A percentile compares a stretch with the other conserved stretches of the same genome.
phyloP scores from a whole-genome alignment of 139 green algal genomes.

The Parachlorella kessleri region DNA sequence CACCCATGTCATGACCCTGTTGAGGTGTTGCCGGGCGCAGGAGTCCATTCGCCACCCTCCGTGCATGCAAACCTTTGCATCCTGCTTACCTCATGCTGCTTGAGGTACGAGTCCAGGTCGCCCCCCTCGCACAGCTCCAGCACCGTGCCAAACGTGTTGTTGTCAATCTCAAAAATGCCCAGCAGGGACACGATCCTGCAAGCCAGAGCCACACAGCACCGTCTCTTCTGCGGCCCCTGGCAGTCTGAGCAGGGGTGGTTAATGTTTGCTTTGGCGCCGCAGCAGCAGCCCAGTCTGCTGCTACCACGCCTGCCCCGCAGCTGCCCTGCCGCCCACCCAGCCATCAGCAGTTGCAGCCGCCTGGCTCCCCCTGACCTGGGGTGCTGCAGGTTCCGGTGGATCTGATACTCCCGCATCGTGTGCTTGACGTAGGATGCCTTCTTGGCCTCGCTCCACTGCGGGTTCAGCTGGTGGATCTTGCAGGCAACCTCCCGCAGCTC shows the following conservation, averaged over 20 bases:
- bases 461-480: slow-evolving; percentile 90
- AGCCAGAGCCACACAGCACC: not conserved
- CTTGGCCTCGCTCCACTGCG: slow-evolving; percentile 73
- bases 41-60: too few relatives aligned
- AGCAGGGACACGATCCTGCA: slow-evolving; percentile 75
- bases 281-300: too few relatives aligned
- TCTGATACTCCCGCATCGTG: slow-evolving; percentile 90
- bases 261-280: too few relatives aligned
- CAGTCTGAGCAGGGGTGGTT: too few relatives aligned
- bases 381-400: slow-evolving; percentile 82
- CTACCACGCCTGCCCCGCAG: too few relatives aligned
- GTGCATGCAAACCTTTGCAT: too few relatives aligned
- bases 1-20: too few relatives aligned
- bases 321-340: not conserved
- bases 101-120: slow-evolving; percentile 84
- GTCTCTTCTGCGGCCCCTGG: not conserved
- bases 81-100: slow-evolving; percentile 59
- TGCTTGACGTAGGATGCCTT: slow-evolving; percentile 92
- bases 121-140: slow-evolving; percentile 87
- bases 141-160: slow-evolving; percentile 90
- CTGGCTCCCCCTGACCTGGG: slow-evolving; percentile 19
- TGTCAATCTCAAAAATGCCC: slow-evolving; percentile 95
- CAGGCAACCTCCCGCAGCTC: slow-evolving; percentile 69
- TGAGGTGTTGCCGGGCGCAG: too few relatives aligned
- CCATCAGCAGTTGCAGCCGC: not conserved